phyloP scores from a whole-genome alignment of 352 stramenopile genomes.

The Phytopythium sindhum region DNA sequence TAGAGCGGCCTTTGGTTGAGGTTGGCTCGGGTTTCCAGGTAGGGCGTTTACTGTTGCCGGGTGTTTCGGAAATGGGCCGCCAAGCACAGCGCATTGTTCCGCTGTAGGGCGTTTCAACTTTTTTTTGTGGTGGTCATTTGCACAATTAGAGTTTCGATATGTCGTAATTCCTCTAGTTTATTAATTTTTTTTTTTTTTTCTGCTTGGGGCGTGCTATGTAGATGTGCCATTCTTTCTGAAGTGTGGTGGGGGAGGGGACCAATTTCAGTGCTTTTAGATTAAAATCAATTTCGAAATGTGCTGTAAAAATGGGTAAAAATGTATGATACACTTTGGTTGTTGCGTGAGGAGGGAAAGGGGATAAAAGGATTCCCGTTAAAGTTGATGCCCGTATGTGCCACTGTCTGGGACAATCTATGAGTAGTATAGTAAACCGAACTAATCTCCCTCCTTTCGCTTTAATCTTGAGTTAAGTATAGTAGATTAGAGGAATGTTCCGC shows the following conservation, averaged over 20 bases:
- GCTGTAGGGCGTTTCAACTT: background rate
- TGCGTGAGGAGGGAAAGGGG: background rate
- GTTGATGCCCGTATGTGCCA: background rate
- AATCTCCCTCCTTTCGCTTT: background rate
- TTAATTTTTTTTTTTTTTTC: background rate
- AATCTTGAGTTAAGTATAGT: background rate
- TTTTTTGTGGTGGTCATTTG: background rate
- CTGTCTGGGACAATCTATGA: background rate
- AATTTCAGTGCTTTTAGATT: too few relatives aligned
- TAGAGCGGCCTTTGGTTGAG: background rate
- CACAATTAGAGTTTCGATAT: too few relatives aligned
- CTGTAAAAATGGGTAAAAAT: background rate
- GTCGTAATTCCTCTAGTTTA: background rate
- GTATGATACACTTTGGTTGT: background rate
- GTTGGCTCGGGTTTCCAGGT: too few relatives aligned
- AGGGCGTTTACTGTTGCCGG: background rate
- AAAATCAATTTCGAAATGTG: too few relatives aligned
- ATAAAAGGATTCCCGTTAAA: background rate
- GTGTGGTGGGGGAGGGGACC: background rate
- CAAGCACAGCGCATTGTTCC: background rate
- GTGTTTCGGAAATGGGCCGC: background rate
- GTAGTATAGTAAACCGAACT: too few relatives aligned
- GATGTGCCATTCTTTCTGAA: background rate
- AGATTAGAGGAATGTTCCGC: background rate
- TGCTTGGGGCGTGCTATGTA: background rate